Base-by-base conservation (phyloP, 2,329 filamentous ascomycete genomes). In the Penicillium sp. region DNA sequence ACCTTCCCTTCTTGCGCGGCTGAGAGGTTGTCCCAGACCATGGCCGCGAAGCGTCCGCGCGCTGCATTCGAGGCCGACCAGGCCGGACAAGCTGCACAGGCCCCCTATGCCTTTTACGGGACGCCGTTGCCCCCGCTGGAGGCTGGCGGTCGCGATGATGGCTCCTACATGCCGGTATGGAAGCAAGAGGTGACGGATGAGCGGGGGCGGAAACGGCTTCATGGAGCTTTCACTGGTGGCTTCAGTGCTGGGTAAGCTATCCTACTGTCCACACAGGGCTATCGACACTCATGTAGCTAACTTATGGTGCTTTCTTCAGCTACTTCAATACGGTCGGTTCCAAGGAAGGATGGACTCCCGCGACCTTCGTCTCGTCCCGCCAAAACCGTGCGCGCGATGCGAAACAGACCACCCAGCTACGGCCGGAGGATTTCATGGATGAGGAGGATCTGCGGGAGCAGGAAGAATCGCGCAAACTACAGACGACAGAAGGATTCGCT, bases 311-410 rank as follows among this genome's bases (percentile, higher is more conserved):
- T 58, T 37, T 71, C 64, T 75, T 11, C n/a, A 94, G 91, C 67
- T 97, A 98, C 78, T 98, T 95, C 80, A 99, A 99, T 75, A 96
- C 93, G 5, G 95, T 98, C 67, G 95, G 95, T 55, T 97, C 94
- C 58, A 98, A 98, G 77, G 94, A 99, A 82, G 95, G 95, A 80
- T 99, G 94, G 94, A 89, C 91, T 0, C 95, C 95, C 1, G 88
- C 91, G 22, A 90, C 91, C 0, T 99, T 98, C 75, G 88, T 96
- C 10, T 98, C 94, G 6, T 97, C 93, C 54, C 90, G 95, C 25
- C 81, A 86, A 41, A 91, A 91, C 69, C 90, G 92, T 57, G 87
- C 84, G 64, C 91, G 90, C 71, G 85, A 90, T 79, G 82, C 81
- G n/a, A 82, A 85, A 57, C 69, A 73, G 51, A 54, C 64, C 63